Percentiles rank a stretch among this genome's conserved stretches.
Evolutionary conservation across 345 rosid species (phyloP).

Genomic region (Raphanus raphanistrum): DNA sequence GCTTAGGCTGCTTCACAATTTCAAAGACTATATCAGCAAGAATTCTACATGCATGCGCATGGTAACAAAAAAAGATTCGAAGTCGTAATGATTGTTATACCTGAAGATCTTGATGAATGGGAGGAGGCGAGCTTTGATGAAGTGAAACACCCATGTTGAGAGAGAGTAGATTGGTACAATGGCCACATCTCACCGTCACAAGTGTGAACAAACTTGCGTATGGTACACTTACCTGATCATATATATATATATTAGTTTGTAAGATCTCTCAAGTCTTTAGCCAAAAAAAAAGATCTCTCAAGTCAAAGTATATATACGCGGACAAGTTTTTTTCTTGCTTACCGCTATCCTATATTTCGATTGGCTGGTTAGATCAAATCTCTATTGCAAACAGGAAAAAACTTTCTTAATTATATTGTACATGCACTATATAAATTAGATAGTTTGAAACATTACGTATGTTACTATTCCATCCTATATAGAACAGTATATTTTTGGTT

Average conservation of each 20-base stretch:
- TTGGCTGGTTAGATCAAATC: neutral
- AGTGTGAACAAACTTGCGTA: slow-evolving; percentile 59
- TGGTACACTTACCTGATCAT: slow-evolving; percentile 86
- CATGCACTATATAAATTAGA: slow-evolving; percentile 8
- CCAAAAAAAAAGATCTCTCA: neutral
- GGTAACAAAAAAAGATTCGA: neutral
- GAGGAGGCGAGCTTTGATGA: slow-evolving; percentile 47
- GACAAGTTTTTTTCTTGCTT: neutral
- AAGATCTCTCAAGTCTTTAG: neutral
- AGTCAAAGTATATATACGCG: neutral
- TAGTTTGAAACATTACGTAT: neutral
- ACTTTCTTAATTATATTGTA: neutral
- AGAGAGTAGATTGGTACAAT: slow-evolving; percentile 82
- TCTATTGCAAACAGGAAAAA: neutral
- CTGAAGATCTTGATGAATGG: slow-evolving; percentile 60
- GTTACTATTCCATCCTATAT: neutral
- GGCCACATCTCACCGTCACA: slow-evolving; percentile 96
- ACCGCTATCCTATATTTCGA: neutral
- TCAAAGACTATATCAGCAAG: slow-evolving; percentile 9
- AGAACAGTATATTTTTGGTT: neutral
- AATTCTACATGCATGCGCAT: neutral
- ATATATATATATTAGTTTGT: slow-evolving; percentile 3
- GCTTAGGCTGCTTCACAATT: slow-evolving; percentile 53
- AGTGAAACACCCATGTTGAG: slow-evolving; percentile 75
- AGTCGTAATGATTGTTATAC: slow-evolving; percentile 29